Base-by-base conservation (phyloP, 129 eudicot species). In the Artemisia argyi region DNA sequence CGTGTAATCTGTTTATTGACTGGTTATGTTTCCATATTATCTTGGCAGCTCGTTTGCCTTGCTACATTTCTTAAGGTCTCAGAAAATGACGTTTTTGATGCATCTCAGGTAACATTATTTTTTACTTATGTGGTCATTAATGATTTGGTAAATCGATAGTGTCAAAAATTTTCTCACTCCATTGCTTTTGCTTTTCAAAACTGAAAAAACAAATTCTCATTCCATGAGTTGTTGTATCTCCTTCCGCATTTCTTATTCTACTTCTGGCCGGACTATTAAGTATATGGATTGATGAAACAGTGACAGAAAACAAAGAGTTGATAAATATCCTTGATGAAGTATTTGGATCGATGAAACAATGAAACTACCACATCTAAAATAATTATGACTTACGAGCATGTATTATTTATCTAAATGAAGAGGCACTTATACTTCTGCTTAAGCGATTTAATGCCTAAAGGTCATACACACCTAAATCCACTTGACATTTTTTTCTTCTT, bases 31-130 rank as follows among this genome's bases (percentile, higher is more conserved):
- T 12, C 50, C 78, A 7, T 60, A 7, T 13, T 61, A 52, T 64
- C 39, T 65, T 63, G 49, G 49, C 96, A 92, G 99, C 94, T 94
- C 59, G 97, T 94, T 71, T 90, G 97, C 75, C 83, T 94, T 49
- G 99, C 99, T 61, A 94, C 99, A 35, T 94, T 90, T 77, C 97
- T 94, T 12, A 94, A 94, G 49, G 97, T 90, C 32, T 88, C 99
- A 12, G 99, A 94, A 60, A 90, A 86, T 39, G 99, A 94, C 76
- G 83, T 61, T 52, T 94, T 90, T 76, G 97, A 94, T 81, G 97
- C 96, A 10, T 88, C 90, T 74, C 99, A 94, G 97, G 99, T 90
- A 84, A 28, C 52, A 22, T 42, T 19, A 9, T 44, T 4, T 42
- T 2, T 74, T 65, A 65, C 7, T 47, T 65, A 24, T 63, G 24